These are phyloP conservation scores for Cokeromyces recurvatus DNA, from an alignment of 371 early-diverging fungal genomes.

Conservation along the genomic window DNA sequence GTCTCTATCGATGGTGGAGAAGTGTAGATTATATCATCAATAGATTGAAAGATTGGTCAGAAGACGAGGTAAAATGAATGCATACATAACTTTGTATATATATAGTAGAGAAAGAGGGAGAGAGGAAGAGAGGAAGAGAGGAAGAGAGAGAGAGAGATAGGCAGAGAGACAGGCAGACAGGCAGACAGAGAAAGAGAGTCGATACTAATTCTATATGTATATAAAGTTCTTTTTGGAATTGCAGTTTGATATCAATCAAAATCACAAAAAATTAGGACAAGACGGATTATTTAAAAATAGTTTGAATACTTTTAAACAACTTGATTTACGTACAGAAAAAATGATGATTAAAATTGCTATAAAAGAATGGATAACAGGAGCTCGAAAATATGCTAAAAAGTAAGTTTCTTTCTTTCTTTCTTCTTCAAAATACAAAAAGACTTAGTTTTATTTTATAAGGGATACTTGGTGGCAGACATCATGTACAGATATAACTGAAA, in stretches of 20 bases:
- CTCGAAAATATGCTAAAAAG: conserved; percentile 58
- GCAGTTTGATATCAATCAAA: too few relatives aligned
- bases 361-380: conserved; percentile 54
- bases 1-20: conserved; percentile 51
- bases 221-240: too few relatives aligned
- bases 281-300: conserved; percentile 18
- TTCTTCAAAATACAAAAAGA: too few relatives aligned
- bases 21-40: conserved; percentile 38
- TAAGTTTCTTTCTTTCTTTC: conserved; percentile 26
- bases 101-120: too few relatives aligned
- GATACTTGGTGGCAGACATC: conserved; percentile 30
- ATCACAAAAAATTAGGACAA: too few relatives aligned
- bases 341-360: conserved; percentile 50
- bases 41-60: conserved; percentile 48
- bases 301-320: conserved; percentile 19
- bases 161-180: too few relatives aligned
- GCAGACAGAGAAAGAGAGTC: too few relatives aligned
- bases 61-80: conserved; percentile 45
- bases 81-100: background rate
- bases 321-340: conserved; percentile 46
- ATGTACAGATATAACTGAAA: conserved; percentile 14
- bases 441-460: conserved; percentile 1
- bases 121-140: background rate
- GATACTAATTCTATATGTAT: too few relatives aligned
- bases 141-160: too few relatives aligned